These are phyloP conservation scores for Ceratobasidium sp. DNA, from an alignment of 1,284 basidiomycete species.

Conservation along the genomic window DNA sequence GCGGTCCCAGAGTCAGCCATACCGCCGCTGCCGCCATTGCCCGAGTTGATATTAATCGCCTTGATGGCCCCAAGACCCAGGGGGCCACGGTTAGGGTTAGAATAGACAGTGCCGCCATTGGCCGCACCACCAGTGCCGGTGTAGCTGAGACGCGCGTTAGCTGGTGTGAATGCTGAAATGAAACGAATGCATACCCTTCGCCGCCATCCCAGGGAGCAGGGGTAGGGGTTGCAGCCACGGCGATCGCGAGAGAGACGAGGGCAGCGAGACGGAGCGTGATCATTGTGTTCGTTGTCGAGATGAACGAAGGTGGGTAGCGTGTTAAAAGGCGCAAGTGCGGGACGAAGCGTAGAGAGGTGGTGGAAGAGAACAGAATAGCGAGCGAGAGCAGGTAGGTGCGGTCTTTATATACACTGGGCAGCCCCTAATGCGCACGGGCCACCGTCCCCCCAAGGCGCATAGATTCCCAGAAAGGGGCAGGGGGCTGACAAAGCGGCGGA, in stretches of 20 bases:
- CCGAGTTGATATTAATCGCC: conserved; percentile 47
- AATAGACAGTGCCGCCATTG: conserved; percentile 45
- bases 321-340: conserved; percentile 4
- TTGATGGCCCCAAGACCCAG: conserved; percentile 46
- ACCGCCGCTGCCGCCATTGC: conserved; percentile 47
- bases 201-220: conserved; percentile 44
- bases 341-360: conserved; percentile 32
- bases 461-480: conserved; percentile 23
- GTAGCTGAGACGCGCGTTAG: conserved; percentile 35
- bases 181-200: conserved; percentile 45
- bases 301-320: conserved; percentile 32
- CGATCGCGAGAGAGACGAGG: conserved; percentile 36
- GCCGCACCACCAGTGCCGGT: conserved; percentile 47
- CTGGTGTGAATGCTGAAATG: conserved; percentile 8
- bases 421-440: conserved; percentile 29
- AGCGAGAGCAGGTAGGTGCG: neutral
- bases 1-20: conserved; percentile 46
- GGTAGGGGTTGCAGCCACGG: conserved; percentile 44
- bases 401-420: conserved; percentile 30
- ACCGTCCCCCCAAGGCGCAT: conserved; percentile 13
- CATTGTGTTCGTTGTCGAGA: conserved; percentile 35
- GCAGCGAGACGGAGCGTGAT: conserved; percentile 31
- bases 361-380: conserved; percentile 35
- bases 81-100: conserved; percentile 42
- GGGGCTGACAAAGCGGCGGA: conserved; percentile 31